Evolutionary conservation across 257 asterid genomes (phyloP).

Genomic region (Cinchona pubescens): DNA sequence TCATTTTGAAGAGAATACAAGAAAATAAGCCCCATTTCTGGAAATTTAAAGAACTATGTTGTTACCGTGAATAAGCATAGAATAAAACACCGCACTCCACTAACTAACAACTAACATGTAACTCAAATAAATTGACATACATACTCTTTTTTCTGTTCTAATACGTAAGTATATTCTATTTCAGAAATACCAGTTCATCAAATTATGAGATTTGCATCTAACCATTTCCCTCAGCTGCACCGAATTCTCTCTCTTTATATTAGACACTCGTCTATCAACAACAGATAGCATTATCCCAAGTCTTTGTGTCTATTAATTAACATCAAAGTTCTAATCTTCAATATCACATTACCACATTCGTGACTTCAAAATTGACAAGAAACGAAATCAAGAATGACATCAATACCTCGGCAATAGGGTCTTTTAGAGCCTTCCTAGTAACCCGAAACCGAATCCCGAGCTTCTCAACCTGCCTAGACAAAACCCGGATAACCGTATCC

Average conservation of each 20-base stretch:
- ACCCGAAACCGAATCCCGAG: conserved; percentile 72
- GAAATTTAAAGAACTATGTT: not conserved
- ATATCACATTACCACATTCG: not conserved
- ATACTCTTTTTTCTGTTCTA: not conserved
- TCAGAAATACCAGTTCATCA: too few species aligned
- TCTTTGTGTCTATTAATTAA: not conserved
- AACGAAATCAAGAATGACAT: not conserved
- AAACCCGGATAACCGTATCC: conserved; percentile 47
- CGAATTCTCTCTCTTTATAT: not conserved
- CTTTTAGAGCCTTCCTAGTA: conserved; percentile 65
- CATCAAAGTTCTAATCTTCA: not conserved
- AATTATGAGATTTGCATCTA: not conserved
- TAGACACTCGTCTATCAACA: not conserved
- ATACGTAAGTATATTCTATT: not conserved
- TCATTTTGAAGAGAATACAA: not conserved
- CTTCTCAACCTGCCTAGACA: conserved; percentile 86
- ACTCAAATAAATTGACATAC: not conserved
- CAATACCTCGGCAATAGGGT: conserved; percentile 69
- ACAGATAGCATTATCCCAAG: conserved; percentile 5
- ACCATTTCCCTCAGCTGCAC: not conserved
- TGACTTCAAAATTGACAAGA: not conserved
- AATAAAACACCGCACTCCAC: not conserved
- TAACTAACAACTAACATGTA: not conserved
- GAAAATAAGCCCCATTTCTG: not conserved
- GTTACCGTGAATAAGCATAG: not conserved